Conservation (phyloP, 164 flowering plant species). For the Piper betle region DNA sequence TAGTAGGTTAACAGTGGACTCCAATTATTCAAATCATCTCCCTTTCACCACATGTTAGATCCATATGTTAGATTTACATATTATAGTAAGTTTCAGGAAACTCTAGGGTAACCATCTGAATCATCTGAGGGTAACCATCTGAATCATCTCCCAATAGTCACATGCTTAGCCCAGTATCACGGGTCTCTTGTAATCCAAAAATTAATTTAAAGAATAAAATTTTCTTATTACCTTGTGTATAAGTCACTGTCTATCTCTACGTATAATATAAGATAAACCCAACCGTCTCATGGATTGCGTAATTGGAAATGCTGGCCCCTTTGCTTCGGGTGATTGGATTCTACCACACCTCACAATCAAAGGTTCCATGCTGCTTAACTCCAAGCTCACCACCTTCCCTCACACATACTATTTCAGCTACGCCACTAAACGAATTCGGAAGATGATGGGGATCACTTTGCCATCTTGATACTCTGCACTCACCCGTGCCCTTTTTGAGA, state of each 20-base stretch:
- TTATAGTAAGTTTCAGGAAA: too few relatives aligned
- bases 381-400: slow-evolving; percentile 60
- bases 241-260: too few relatives aligned
- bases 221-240: neutral
- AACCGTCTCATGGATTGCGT: slow-evolving; percentile 78
- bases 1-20: too few relatives aligned
- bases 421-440: slow-evolving; percentile 72
- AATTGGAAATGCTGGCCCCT: slow-evolving; percentile 82
- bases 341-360: slow-evolving; percentile 91
- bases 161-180: neutral
- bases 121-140: too few relatives aligned
- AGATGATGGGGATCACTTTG: slow-evolving; percentile 61
- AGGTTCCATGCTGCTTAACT: slow-evolving; percentile 63
- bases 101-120: too few relatives aligned
- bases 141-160: neutral
- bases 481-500: slow-evolving; percentile 80
- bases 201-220: too few relatives aligned
- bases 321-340: slow-evolving; percentile 94
- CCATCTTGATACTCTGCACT: slow-evolving; percentile 68
- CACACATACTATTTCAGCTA: slow-evolving; percentile 90
- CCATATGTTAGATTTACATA: too few relatives aligned
- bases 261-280: too few relatives aligned
- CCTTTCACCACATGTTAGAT: too few relatives aligned
- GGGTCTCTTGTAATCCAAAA: too few relatives aligned
- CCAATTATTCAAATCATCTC: too few relatives aligned